Percentiles rank a stretch among this genome's conserved stretches.
Conservation (phyloP, 2,329 filamentous ascomycete species). For the Fonsecaea multimorphosa region DNA sequence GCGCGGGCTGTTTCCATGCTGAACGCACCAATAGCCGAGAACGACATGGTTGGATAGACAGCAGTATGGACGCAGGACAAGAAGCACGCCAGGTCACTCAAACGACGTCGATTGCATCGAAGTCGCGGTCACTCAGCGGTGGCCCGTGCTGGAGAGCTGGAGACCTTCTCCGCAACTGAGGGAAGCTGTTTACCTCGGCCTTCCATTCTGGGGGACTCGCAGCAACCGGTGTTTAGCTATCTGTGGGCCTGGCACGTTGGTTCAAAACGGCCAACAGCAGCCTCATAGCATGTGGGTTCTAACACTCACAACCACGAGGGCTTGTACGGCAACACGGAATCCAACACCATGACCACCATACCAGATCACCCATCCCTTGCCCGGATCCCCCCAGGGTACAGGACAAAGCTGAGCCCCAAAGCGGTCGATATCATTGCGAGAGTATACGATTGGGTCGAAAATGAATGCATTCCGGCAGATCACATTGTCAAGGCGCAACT, state of each 20-base stretch:
- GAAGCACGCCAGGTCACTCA: not conserved
- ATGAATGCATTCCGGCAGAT: constrained; percentile 82
- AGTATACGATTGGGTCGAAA: constrained; percentile 86
- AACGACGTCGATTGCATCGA: constrained; percentile 1
- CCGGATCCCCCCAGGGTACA: constrained; percentile 11
- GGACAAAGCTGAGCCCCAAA: constrained; percentile 41
- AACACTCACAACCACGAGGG: not conserved
- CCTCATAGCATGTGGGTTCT: constrained; percentile 1
- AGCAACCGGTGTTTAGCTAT: not conserved
- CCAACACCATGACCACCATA: constrained; percentile 3
- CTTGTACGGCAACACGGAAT: constrained; percentile 1
- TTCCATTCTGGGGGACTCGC: not conserved
- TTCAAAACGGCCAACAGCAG: constrained; percentile 3
- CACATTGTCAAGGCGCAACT: constrained; percentile 74
- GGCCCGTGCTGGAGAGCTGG: not conserved
- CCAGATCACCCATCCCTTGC: constrained; percentile 17
- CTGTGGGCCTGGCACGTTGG: not conserved
- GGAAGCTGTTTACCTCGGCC: not conserved
- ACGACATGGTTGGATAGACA: not conserved
- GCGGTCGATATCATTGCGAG: constrained; percentile 53
- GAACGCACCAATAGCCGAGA: not conserved
- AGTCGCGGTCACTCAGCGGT: not conserved
- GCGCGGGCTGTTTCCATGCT: not conserved
- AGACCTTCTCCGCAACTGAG: not conserved
- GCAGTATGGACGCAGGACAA: not conserved